Percentiles rank a stretch among this genome's conserved stretches.
These are phyloP conservation scores for Emericellopsis atlantica DNA, from an alignment of 2,329 filamentous ascomycete species.

Conservation along the genomic window DNA sequence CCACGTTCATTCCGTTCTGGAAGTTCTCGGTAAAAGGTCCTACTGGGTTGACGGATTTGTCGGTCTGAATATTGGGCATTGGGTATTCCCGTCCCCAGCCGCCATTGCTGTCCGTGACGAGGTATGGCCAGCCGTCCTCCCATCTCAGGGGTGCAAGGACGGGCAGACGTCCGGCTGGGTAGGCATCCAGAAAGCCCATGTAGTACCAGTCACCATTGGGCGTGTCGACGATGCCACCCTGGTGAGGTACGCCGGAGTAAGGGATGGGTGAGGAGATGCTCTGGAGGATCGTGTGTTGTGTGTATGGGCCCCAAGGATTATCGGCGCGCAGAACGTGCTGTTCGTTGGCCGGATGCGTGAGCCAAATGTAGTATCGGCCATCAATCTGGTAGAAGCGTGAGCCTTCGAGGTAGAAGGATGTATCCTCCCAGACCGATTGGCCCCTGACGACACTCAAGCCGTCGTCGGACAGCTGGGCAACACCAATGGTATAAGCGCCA, in stretches of 20 bases:
- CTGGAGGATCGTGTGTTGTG: conserved; percentile 25
- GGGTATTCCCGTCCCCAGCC: conserved; percentile 30
- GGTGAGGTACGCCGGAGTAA: conserved; percentile 31
- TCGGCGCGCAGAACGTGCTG: conserved; percentile 34
- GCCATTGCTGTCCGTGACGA: conserved; percentile 24
- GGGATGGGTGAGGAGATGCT: conserved; percentile 25
- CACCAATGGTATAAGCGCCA: conserved; percentile 30
- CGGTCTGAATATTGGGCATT: conserved; percentile 13
- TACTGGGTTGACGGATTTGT: conserved; percentile 9
- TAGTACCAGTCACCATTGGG: conserved; percentile 42
- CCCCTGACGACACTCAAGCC: conserved; percentile 26
- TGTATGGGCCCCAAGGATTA: conserved; percentile 36
- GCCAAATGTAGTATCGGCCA: conserved; percentile 39
- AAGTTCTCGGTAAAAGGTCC: conserved; percentile 25
- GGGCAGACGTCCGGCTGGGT: conserved; percentile 40
- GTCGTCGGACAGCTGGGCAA: conserved; percentile 35
- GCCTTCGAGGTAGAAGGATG: conserved; percentile 28
- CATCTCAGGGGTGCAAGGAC: conserved; percentile 39
- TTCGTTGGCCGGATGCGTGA: conserved; percentile 27
- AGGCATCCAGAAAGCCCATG: conserved; percentile 38
- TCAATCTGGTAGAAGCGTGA: conserved; percentile 42
- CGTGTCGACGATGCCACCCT: conserved; percentile 40
- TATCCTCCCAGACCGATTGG: conserved; percentile 2
- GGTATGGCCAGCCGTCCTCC: conserved; percentile 28
- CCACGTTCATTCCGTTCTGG: conserved; percentile 18